phyloP scores from a whole-genome alignment of 176 grass and related monocot genomes.

The Zea luxurians region DNA sequence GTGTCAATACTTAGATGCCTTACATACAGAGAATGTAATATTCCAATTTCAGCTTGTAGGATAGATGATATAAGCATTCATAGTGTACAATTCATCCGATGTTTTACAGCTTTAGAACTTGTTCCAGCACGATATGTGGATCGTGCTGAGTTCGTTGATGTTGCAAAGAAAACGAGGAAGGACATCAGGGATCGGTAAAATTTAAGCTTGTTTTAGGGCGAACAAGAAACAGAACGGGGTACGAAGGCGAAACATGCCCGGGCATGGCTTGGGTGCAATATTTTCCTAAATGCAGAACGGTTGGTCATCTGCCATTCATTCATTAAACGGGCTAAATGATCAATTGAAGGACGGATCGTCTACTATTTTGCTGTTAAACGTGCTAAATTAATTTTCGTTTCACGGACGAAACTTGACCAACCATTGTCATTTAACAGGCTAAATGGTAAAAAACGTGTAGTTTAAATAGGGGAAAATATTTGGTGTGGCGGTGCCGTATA shows the following conservation, averaged over 20 bases:
- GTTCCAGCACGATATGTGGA: neutral
- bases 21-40: slow-evolving; percentile 22
- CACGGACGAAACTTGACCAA: too few species aligned
- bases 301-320: neutral
- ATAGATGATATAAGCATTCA: slow-evolving; percentile 38
- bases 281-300: neutral
- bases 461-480: too few species aligned
- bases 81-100: slow-evolving; percentile 42
- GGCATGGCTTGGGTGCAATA: neutral
- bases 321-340: neutral
- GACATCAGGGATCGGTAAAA: neutral
- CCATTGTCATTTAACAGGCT: too few species aligned
- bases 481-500: too few species aligned
- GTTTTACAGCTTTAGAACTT: neutral
- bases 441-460: too few species aligned
- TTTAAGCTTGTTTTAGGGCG: neutral
- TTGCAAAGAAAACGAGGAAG: neutral
- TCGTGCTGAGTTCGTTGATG: neutral
- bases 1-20: slow-evolving; percentile 45
- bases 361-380: too few species aligned
- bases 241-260: neutral
- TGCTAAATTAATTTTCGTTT: too few species aligned
- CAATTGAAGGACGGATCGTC: too few species aligned
- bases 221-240: neutral
- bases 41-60: slow-evolving; percentile 35